Conservation (phyloP, 2,329 filamentous ascomycete species). For the Lachnum nothofagi region DNA sequence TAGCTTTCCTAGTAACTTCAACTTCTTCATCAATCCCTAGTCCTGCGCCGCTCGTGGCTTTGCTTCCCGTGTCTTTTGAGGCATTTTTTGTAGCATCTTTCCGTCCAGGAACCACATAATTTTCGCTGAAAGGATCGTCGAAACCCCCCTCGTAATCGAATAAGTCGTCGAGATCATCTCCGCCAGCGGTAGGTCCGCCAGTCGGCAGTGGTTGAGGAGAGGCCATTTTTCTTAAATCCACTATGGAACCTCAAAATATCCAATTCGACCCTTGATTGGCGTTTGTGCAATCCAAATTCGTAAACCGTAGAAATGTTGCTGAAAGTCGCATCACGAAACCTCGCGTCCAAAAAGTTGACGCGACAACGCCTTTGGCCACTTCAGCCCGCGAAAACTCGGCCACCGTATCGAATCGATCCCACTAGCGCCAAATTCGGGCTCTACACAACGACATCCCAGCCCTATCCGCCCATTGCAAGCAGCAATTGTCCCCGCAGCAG, state of each 20-base stretch:
- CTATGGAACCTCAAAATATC: neutral
- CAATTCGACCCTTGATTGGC: neutral
- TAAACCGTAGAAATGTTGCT: slow-evolving; percentile 2
- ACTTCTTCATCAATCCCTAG: slow-evolving; percentile 85
- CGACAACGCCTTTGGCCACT: slow-evolving; percentile 7
- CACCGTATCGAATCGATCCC: slow-evolving; percentile 7
- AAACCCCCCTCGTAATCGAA: slow-evolving; percentile 64
- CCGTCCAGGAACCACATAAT: slow-evolving; percentile 18
- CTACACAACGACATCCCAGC: slow-evolving; percentile 14
- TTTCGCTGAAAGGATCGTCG: slow-evolving; percentile 28
- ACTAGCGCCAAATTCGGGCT: slow-evolving; percentile 14
- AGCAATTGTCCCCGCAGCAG: slow-evolving; percentile 30
- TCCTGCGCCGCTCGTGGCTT: slow-evolving; percentile 46
- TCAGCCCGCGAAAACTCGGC: neutral
- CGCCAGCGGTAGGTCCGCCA: slow-evolving; percentile 27
- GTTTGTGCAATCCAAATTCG: slow-evolving; percentile 14
- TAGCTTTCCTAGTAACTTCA: slow-evolving; percentile 66
- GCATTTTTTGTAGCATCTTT: slow-evolving; percentile 36
- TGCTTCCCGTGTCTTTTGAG: slow-evolving; percentile 33
- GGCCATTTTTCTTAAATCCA: slow-evolving; percentile 13
- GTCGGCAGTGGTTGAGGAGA: slow-evolving; percentile 21
- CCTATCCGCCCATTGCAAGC: slow-evolving; percentile 10
- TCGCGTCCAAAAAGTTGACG: slow-evolving; percentile 17
- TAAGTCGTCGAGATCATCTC: slow-evolving; percentile 55
- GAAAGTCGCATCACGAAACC: neutral